These are phyloP conservation scores for Yamadazyma membranifaciens DNA, from an alignment of 1,139 yeast species.

Conservation along the genomic window DNA sequence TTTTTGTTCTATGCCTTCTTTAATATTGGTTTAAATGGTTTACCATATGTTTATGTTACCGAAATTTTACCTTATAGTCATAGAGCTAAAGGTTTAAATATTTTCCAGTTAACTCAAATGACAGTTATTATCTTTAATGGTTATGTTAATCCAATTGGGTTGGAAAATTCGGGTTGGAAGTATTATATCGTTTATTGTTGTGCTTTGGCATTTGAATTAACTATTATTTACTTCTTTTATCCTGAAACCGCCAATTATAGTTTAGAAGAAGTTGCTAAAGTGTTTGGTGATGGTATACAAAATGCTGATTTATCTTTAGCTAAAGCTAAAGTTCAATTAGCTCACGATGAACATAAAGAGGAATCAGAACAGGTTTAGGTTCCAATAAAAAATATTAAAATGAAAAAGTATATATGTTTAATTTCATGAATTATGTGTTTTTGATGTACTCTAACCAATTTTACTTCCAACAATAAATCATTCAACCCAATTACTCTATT, in stretches of 20 bases:
- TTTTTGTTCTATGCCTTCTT: slow-evolving; percentile 37
- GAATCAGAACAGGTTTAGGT: slow-evolving; percentile 3
- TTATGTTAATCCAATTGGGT: slow-evolving; percentile 54
- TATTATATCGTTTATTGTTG: slow-evolving; percentile 54
- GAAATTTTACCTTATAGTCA: slow-evolving; percentile 43
- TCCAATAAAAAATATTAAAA: neutral
- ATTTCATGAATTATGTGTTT: slow-evolving; percentile 2
- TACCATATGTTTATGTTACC: slow-evolving; percentile 37
- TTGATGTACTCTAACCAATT: too few species aligned
- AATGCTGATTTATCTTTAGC: slow-evolving; percentile 2
- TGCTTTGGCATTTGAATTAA: slow-evolving; percentile 32
- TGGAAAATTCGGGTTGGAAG: slow-evolving; percentile 57
- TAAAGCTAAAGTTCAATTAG: slow-evolving; percentile 7
- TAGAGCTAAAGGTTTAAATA: slow-evolving; percentile 43
- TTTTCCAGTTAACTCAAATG: slow-evolving; percentile 27
- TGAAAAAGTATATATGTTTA: neutral
- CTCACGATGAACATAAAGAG: slow-evolving; percentile 1
- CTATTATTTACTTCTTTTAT: slow-evolving; percentile 38
- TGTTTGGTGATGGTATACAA: slow-evolving; percentile 33
- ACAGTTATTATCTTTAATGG: slow-evolving; percentile 24
- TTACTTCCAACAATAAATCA: too few species aligned
- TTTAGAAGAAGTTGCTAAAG: slow-evolving; percentile 51
- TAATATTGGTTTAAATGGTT: slow-evolving; percentile 36
- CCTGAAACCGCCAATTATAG: slow-evolving; percentile 53
- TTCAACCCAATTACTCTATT: too few species aligned